Base-by-base conservation (phyloP, 495 filamentous ascomycete genomes). In the Jackrogersella multiformis region DNA sequence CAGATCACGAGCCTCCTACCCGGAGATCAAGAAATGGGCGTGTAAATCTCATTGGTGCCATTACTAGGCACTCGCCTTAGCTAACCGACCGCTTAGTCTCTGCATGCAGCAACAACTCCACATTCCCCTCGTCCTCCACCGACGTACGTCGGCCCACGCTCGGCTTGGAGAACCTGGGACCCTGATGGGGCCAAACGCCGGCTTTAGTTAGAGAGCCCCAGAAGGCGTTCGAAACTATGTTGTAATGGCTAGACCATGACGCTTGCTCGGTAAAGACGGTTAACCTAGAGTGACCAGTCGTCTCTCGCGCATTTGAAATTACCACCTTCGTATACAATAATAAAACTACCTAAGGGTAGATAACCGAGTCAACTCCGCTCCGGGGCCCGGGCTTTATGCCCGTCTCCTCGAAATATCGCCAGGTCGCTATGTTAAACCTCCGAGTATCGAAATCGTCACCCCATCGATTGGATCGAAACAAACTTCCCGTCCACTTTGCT, bases 221-320 rank as follows among this genome's bases (percentile, higher is more conserved):
- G 38, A 15, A 56, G 49, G 42, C 46, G 26, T 51, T n/a, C 8
- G 5, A 23, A 54, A 42, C 60, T 51, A 68, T 38, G 18, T 28
- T 38, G 64, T 56, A 36, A 62, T 67, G 52, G 63, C 55, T 28
- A 23, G 13, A 24, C 4, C 35, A 51, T 52, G 35, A 2, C 9
- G 28, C 9, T 28, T 46, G 20, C 28, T 23, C 39, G 12, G 51
- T n/a, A 26, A 54, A 21, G 23, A 38, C 35, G 32, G 8, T 15
- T 36, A 30, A 56, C n/a, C n/a, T n/a, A n/a, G n/a, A n/a, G n/a
- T n/a, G n/a, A 56, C 66, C 66, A 69, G 61, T 69, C 66, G 66
- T 46, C 42, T 69, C 35, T 35, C 66, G 35, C 18, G 66, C 35
- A 69, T 69, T 69, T 56, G 49, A 55, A 69, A 69, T 69, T 46